Percentiles rank a stretch among this genome's conserved stretches.
These are phyloP conservation scores for Suillus subaureus DNA, from an alignment of 768 basidiomycete genomes.

Conservation along the genomic window DNA sequence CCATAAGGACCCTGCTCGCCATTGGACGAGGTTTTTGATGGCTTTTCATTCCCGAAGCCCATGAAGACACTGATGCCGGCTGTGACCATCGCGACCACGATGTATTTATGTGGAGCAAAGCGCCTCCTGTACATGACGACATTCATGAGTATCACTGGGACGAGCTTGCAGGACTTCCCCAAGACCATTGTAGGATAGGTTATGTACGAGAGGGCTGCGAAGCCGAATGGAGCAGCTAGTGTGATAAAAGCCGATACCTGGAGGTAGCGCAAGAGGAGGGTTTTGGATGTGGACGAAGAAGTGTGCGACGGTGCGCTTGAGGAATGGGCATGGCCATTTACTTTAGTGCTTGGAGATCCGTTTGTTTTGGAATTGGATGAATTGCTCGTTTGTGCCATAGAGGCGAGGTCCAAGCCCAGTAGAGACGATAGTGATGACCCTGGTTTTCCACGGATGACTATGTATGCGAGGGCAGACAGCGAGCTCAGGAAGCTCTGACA, in stretches of 20 bases:
- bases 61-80: conserved; percentile 92
- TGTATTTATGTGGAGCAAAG: conserved; percentile 93
- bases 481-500: conserved; percentile 82
- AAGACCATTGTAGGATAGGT: conserved; percentile 99
- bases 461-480: conserved; percentile 76
- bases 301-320: conserved; percentile 28
- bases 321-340: conserved; percentile 34
- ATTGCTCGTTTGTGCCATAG: conserved; percentile 20
- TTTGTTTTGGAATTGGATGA: conserved; percentile 30
- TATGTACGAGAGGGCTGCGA: conserved; percentile 92
- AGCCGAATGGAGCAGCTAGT: conserved; percentile 92
- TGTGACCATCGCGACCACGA: conserved; percentile 93
- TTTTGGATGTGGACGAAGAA: conserved; percentile 34
- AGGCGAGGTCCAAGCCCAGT: conserved; percentile 57
- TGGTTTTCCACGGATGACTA: conserved; percentile 60
- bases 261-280: conserved; percentile 72
- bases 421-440: conserved; percentile 53
- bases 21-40: conserved; percentile 39
- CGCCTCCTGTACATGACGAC: conserved; percentile 90
- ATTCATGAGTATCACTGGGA: conserved; percentile 98
- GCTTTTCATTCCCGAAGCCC: conserved; percentile 71
- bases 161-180: conserved; percentile 98
- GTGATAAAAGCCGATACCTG: conserved; percentile 90
- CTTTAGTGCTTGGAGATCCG: conserved; percentile 35
- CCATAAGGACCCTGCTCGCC: conserved; percentile 48